Evolutionary conservation across 768 basidiomycete genomes (phyloP), one percentile per base, ranked within the genome.

Genomic region (Lactarius sanguifluus): DNA sequence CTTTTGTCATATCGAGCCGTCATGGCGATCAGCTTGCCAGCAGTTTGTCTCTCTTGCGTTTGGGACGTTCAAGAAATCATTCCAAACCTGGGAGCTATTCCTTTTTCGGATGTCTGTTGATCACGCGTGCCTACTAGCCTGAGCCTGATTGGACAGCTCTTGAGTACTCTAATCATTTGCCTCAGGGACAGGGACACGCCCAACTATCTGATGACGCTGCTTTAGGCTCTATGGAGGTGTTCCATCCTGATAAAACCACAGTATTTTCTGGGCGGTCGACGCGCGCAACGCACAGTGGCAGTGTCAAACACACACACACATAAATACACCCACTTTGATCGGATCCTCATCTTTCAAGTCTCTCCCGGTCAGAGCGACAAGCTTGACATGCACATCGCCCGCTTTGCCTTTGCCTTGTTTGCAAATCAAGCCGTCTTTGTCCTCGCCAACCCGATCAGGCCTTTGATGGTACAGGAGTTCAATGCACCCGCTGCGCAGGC

Each of bases 401-500:
- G 3, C 56, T 34, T 57, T 23, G 2, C 28, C 55, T 18, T 57
- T 4, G n/a, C n/a, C 56, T 52, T 62, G 34, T 16, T 62, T 6
- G 25, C 56, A 3, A 15, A 50, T 13, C 60, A 62, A 36, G 64
- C 59, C 13, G 40, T 30, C 59, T 47, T 47, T 18, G 45, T 47
- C n/a, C 15, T 61, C 13, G 65, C 60, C 15, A 10, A 28, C 16
- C 15, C 43, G 8, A 3, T 47, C 5, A 34, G 57, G 30, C 60
- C 65, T 2, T 50, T 66, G 5, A 61, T 40, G 4, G 4, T 62
- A 13, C 65, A 62, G 10, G 23, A 12, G 12, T 50, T 10, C 23
- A n/a, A 63, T 1, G 32, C n/a, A 1, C 34, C 41, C 28, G 23
- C 16, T 3, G 45, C 20, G 15, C 28, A 5, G 18, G 32, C n/a